Evolutionary conservation across 2,329 filamentous ascomycete genomes (phyloP), one percentile per base, ranked within the genome.

Genomic region (Verticillium nonalfalfae): DNA sequence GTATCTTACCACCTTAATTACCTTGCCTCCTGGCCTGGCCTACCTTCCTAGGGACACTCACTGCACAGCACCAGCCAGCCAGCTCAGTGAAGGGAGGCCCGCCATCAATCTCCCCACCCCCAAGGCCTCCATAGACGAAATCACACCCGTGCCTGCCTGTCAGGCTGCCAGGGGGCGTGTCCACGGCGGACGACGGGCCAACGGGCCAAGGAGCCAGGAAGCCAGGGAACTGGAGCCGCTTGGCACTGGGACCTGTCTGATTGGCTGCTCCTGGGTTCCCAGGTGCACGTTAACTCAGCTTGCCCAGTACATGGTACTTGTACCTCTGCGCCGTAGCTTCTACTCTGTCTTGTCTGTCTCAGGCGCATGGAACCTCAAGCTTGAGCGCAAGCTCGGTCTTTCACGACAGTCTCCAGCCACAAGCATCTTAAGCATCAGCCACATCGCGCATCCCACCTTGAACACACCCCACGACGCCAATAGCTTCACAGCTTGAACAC

Each of bases 401-500:
- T 4, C 35, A 3, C 7, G 35, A 36, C 2, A 21, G 39, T 26
- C 50, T 55, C n/a, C 50, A 62, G 62, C 62, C 62, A 63, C 60
- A 62, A 1, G 40, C 34, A 35, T 50, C 38, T 38, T 21, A 18
- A 33, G 26, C 52, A 21, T 2, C 3, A 45, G 39, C 21, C 57
- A 63, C 59, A 59, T 61, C 54, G 45, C 54, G n/a, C 18, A 31
- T 13, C 18, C 35, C 50, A 15, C n/a, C 18, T 11, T 35, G 21
- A 56, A 36, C 54, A 36, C 54, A 59, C 26, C 45, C 34, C 14
- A n/a, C 26, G 39, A 58, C 50, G 33, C 36, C 15, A 18, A 26
- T 34, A 39, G 15, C 21, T 57, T 18, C 40, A 21, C n/a, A 54
- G 31, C 15, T 18, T 7, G 15, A 26, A 3, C 26, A 26, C 26